Conservation (phyloP, 2,329 filamentous ascomycete genomes). For the Emericellopsis atlantica region DNA sequence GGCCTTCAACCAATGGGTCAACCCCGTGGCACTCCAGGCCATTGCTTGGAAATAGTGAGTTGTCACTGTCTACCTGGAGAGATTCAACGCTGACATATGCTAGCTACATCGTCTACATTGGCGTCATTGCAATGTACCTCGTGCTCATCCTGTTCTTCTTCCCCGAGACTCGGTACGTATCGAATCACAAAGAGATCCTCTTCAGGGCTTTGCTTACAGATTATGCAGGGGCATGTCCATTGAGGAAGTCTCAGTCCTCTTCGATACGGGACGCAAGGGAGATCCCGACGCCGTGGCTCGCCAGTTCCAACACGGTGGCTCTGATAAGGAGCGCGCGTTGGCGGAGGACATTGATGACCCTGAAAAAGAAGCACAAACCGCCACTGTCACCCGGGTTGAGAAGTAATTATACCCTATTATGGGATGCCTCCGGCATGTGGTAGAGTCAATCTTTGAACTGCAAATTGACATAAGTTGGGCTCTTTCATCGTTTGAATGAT, state of each 20-base stretch:
- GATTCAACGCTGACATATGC: not conserved
- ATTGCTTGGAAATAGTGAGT: constrained; percentile 11
- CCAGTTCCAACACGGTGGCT: not conserved
- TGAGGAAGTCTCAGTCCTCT: constrained; percentile 2
- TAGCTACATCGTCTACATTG: constrained; percentile 7
- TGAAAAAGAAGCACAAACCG: too few relatives aligned
- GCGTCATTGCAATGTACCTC: constrained; percentile 7
- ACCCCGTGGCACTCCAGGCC: constrained; percentile 9
- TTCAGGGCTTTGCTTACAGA: not conserved
- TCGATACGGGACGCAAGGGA: constrained; percentile 3
- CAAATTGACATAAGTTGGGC: too few relatives aligned
- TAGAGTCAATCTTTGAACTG: too few relatives aligned
- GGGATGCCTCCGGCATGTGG: too few relatives aligned
- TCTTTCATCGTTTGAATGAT: too few relatives aligned
- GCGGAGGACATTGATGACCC: too few relatives aligned
- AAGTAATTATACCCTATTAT: too few relatives aligned
- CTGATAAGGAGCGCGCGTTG: too few relatives aligned
- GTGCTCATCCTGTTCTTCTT: constrained; percentile 9
- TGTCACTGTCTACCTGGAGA: not conserved
- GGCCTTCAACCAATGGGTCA: constrained; percentile 11
- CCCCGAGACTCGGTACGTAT: constrained; percentile 6
- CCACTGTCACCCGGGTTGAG: too few relatives aligned
- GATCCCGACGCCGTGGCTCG: not conserved
- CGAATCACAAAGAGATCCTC: not conserved
- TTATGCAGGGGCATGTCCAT: constrained; percentile 1